Base-by-base conservation (phyloP, 805 yeast genomes). In the Nakazawaea peltata region DNA sequence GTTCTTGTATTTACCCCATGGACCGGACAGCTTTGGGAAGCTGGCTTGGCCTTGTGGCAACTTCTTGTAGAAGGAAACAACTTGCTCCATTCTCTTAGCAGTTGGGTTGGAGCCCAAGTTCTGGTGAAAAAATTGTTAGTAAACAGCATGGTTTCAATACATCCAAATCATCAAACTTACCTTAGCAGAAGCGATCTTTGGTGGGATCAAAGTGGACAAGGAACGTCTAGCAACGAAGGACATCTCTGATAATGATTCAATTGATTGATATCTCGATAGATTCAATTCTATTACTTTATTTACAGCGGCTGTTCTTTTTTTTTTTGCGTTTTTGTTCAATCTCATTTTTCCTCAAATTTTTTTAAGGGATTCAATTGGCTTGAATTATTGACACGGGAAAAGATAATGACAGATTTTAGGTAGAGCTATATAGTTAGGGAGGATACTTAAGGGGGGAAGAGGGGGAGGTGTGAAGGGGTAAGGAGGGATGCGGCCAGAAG, bases 111-210 rank as follows among this genome's bases (percentile, higher is more conserved):
- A 74, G 41, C 95, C 95, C 49, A 92, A 71, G 81, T 86, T 88
- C 81, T 79, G 59, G n/a, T 17, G 19, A 41, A 40, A 10, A 13
- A 14, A 19, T n/a, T 18, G 35, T 31, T 31, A 32, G 23, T 32
- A 18, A 10, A 12, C 7, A 13, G 9, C n/a, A 22, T 18, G 15
- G 4, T 13, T 6, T 19, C 32, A 30, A 30, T 21, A 8, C 23
- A 10, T 21, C 23, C 23, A 21, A 21, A 10, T 21, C 23, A 21
- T n/a, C n/a, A n/a, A n/a, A 71, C 88, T 53, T 74, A 81, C 90
- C 65, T 80, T 74, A 31, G 95, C 92, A 44, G 97, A 87, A 39
- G 96, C 97, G 57, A 90, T 80, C 90, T 90, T 90, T 62, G 98
- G 98, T 52, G 98, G 98, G 58, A 90, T 88, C 69, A 90, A 74